A percentile compares a stretch with the other conserved stretches of the same genome.
Conservation (phyloP, 1,139 yeast species). For the Citeromyces hawaiiensis region DNA sequence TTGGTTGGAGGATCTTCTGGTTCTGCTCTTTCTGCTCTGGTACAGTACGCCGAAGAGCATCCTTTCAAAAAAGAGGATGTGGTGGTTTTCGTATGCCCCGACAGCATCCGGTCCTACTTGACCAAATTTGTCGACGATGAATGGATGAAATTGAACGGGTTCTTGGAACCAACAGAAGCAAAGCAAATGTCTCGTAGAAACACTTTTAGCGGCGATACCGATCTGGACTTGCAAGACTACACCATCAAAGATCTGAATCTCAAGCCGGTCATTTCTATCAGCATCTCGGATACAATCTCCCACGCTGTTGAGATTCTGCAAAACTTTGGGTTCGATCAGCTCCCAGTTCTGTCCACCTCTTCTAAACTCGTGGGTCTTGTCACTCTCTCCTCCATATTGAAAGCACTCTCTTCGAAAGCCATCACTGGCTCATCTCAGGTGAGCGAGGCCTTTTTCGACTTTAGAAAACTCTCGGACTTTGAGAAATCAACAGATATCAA, state of each 20-base stretch:
- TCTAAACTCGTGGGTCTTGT: slow-evolving; percentile 63
- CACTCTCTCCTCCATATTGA: slow-evolving; percentile 63
- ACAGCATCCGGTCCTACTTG: slow-evolving; percentile 76
- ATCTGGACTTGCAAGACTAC: slow-evolving; percentile 30
- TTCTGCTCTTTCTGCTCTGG: slow-evolving; percentile 71
- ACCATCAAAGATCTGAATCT: slow-evolving; percentile 62
- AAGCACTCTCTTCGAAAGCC: slow-evolving; percentile 51
- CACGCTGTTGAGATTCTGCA: slow-evolving; percentile 62
- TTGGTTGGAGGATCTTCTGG: slow-evolving; percentile 87
- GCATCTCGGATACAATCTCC: slow-evolving; percentile 45
- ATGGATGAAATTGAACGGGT: slow-evolving; percentile 78
- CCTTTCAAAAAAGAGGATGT: slow-evolving; percentile 59
- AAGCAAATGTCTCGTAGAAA: slow-evolving; percentile 15
- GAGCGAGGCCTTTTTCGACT: slow-evolving; percentile 54
- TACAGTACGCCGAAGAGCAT: slow-evolving; percentile 51
- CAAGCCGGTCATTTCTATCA: slow-evolving; percentile 73
- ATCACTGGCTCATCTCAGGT: slow-evolving; percentile 50
- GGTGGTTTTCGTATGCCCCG: slow-evolving; percentile 78
- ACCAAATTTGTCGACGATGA: slow-evolving; percentile 86
- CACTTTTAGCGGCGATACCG: slow-evolving; percentile 24
- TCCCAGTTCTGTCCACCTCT: slow-evolving; percentile 51
- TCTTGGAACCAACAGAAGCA: slow-evolving; percentile 31
- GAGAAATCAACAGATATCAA: slow-evolving; percentile 54
- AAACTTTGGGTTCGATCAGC: slow-evolving; percentile 73
- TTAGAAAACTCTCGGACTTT: slow-evolving; percentile 58